Conservation (phyloP, 208 protist species). For the Leishmania guyanensis region DNA sequence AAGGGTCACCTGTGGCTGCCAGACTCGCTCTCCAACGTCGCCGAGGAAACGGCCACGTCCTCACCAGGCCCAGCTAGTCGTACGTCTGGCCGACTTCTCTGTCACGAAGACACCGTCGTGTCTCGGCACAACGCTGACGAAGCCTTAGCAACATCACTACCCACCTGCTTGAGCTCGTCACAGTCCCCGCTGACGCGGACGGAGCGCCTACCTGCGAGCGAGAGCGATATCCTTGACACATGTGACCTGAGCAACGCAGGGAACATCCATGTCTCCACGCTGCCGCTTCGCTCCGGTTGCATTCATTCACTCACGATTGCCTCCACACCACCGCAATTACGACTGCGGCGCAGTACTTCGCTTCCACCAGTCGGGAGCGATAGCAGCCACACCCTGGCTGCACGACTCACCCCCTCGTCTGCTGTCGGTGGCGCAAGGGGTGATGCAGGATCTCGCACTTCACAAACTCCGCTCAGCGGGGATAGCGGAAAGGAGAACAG, state of each 20-base stretch:
- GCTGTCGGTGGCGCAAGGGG: background rate
- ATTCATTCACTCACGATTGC: background rate
- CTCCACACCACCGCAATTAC: background rate
- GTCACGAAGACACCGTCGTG: background rate
- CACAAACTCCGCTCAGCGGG: background rate
- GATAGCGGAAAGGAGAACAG: background rate
- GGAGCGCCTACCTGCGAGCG: background rate
- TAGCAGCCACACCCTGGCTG: background rate
- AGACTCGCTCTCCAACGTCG: background rate
- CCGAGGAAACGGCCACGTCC: background rate
- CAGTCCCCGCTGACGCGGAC: background rate
- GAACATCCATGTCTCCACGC: background rate
- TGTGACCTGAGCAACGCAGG: background rate
- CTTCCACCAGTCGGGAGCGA: slow-evolving; percentile 20
- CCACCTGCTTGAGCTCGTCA: background rate
- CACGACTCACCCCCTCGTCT: background rate
- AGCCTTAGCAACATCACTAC: background rate
- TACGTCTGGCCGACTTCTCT: background rate
- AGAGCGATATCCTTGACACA: background rate
- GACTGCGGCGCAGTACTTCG: slow-evolving; percentile 17
- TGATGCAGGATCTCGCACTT: background rate
- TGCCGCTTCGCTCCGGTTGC: background rate
- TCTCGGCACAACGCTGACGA: background rate
- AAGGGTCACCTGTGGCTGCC: background rate
- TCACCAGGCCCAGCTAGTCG: background rate